phyloP scores from a whole-genome alignment of 2,329 filamentous ascomycete genomes.

The Cephalotrichum gorgonifer region DNA sequence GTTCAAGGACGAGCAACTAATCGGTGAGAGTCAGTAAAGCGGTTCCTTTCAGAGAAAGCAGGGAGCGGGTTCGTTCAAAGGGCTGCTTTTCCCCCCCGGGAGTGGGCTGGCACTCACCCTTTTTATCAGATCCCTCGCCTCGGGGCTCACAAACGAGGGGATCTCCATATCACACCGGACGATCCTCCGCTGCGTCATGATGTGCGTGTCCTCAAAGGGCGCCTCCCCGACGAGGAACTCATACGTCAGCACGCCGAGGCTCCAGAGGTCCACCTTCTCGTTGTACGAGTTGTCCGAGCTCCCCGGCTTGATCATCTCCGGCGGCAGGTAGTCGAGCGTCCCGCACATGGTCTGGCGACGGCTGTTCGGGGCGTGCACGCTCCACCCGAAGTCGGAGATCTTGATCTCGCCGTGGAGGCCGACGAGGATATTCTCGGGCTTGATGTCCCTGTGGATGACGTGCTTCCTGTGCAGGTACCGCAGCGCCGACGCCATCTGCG shows the following conservation, averaged over 20 bases:
- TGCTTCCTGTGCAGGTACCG: slow-evolving; percentile 93
- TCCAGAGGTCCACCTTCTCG: slow-evolving; percentile 96
- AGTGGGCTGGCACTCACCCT: slow-evolving; percentile 43
- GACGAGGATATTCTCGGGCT: slow-evolving; percentile 93
- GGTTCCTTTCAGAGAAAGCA: neutral
- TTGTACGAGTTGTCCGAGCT: slow-evolving; percentile 79
- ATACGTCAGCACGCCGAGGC: slow-evolving; percentile 86
- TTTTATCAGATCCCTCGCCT: slow-evolving; percentile 88
- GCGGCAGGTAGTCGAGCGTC: slow-evolving; percentile 92
- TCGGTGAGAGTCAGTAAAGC: slow-evolving; percentile 1
- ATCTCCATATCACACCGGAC: slow-evolving; percentile 84
- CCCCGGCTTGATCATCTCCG: slow-evolving; percentile 88
- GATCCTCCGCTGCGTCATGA: slow-evolving; percentile 91
- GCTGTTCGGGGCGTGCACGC: slow-evolving; percentile 93
- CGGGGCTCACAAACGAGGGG: slow-evolving; percentile 78
- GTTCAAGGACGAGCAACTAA: slow-evolving; percentile 80
- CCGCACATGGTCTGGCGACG: slow-evolving; percentile 91
- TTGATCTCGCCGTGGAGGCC: slow-evolving; percentile 98
- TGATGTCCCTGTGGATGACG: slow-evolving; percentile 95
- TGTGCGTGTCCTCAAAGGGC: slow-evolving; percentile 88
- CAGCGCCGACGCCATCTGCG: slow-evolving; percentile 82
- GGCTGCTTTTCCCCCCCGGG: no score
- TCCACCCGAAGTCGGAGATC: slow-evolving; percentile 97
- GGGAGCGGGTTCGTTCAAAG: no score
- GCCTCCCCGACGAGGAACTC: slow-evolving; percentile 95